Evolutionary conservation across 306 rosid species (phyloP).

Genomic region (Benincasa hispida): DNA sequence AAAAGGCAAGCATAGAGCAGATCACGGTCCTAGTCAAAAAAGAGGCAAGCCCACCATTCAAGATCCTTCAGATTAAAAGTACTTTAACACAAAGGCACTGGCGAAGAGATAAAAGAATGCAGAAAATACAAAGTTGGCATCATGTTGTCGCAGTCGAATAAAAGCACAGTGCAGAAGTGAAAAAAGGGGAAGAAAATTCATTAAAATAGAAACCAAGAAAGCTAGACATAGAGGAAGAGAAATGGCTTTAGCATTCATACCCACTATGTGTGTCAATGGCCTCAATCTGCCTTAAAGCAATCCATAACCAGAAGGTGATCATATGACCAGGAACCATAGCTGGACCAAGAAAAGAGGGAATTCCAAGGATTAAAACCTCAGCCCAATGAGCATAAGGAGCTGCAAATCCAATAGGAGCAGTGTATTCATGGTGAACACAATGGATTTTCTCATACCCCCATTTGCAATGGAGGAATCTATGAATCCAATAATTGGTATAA

Average conservation of each 20-base stretch:
- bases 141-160: conserved; percentile 16
- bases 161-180: conserved; percentile 5
- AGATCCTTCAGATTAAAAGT: conserved; percentile 38
- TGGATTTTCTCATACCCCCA: conserved; percentile 84
- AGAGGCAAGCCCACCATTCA: conserved; percentile 23
- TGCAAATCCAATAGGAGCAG: conserved; percentile 58
- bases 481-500: conserved; percentile 66
- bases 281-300: conserved; percentile 64
- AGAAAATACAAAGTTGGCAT: conserved; percentile 22
- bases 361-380: conserved; percentile 59
- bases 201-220: neutral
- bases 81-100: conserved; percentile 18
- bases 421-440: conserved; percentile 66
- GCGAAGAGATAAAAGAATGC: conserved; percentile 12
- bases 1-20: conserved; percentile 1
- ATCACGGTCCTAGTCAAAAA: conserved; percentile 21
- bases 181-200: neutral
- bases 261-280: conserved; percentile 83
- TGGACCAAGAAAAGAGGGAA: conserved; percentile 76
- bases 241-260: conserved; percentile 26
- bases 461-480: conserved; percentile 55
- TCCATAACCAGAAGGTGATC: conserved; percentile 76
- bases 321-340: conserved; percentile 75
- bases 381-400: conserved; percentile 93
- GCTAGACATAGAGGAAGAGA: neutral